Conservation (phyloP, 345 rosid species). For the Citrus trifoliata region DNA sequence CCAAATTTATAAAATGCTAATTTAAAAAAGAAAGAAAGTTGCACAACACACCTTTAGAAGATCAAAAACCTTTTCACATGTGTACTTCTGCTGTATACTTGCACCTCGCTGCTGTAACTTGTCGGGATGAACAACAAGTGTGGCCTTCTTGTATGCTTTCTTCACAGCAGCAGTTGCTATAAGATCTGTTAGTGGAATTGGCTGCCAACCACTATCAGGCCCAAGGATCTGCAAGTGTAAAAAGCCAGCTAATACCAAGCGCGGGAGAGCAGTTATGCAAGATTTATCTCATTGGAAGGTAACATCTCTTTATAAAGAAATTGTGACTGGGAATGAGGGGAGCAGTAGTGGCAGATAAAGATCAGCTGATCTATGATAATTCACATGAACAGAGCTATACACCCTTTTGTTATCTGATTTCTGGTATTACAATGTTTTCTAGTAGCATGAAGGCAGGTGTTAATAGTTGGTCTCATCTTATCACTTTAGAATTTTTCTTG, state of each 20-base stretch:
- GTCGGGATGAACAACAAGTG: constrained; percentile 88
- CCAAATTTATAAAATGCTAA: not conserved
- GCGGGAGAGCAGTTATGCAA: not conserved
- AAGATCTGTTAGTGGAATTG: constrained; percentile 76
- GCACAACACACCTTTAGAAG: constrained; percentile 65
- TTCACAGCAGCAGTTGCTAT: constrained; percentile 67
- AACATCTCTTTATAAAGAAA: not conserved
- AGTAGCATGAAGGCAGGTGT: not conserved
- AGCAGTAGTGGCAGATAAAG: not conserved
- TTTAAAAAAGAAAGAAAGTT: not conserved
- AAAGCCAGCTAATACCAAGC: not conserved
- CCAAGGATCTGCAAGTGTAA: constrained; percentile 71
- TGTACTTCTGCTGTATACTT: constrained; percentile 81
- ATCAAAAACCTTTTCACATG: constrained; percentile 91
- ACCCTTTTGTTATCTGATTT: not conserved
- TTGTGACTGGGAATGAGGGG: not conserved
- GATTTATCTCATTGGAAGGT: not conserved
- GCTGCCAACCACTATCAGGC: constrained; percentile 92
- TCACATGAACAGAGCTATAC: not conserved
- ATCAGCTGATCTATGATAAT: not conserved
- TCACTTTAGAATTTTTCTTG: not conserved
- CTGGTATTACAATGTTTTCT: not conserved
- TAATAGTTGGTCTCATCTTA: not conserved
- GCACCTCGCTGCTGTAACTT: constrained; percentile 98
- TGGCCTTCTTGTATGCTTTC: constrained; percentile 91